Conservation (phyloP, 768 basidiomycete genomes). For the Rhodotorula babjevae region DNA sequence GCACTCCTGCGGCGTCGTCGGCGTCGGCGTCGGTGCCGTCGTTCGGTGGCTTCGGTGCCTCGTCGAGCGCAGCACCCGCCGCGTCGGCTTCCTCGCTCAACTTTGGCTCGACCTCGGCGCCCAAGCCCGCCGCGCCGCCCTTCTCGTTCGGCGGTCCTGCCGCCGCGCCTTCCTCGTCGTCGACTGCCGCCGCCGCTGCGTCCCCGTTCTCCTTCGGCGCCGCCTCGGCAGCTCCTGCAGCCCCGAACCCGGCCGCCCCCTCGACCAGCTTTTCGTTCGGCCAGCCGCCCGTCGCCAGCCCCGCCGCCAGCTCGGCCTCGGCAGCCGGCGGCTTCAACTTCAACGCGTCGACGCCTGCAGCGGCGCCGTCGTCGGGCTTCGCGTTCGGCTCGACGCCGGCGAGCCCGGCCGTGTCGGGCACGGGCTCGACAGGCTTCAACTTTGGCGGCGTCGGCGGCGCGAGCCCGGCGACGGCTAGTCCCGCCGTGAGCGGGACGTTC, state of each 20-base stretch:
- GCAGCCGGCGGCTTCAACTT: background rate
- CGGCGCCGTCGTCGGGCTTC: no score
- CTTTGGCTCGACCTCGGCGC: background rate
- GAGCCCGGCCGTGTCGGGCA: background rate
- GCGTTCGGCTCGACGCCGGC: background rate
- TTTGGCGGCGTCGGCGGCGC: constrained; percentile 1
- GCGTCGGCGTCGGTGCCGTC: background rate
- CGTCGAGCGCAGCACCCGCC: no score
- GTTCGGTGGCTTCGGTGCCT: background rate
- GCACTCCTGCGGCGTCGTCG: background rate
- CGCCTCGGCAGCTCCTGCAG: background rate
- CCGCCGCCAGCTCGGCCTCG: background rate
- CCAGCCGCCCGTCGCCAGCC: background rate
- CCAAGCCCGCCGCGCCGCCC: background rate
- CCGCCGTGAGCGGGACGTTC: background rate
- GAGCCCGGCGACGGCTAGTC: background rate
- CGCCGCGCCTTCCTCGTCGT: background rate
- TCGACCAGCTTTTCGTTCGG: background rate
- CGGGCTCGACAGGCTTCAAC: background rate
- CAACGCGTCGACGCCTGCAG: background rate
- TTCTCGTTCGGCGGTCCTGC: constrained; percentile 2
- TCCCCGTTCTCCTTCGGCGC: background rate
- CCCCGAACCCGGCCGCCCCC: background rate
- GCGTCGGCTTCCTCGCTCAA: background rate
- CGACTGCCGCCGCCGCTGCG: background rate